These are phyloP conservation scores for Penicillium ochrochloron DNA, from an alignment of 495 filamentous ascomycete species.

Conservation along the genomic window DNA sequence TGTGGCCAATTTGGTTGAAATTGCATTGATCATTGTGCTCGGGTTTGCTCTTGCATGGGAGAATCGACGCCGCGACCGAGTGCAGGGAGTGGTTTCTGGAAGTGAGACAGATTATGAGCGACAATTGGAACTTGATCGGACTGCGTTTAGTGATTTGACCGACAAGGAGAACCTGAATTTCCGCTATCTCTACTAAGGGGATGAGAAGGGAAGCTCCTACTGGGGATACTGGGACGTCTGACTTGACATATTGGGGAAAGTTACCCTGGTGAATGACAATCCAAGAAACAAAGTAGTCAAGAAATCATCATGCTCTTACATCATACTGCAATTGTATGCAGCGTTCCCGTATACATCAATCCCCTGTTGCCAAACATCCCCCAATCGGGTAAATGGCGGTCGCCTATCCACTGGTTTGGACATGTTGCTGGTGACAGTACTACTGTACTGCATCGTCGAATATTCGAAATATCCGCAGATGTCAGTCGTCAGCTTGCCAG, in stretches of 20 bases:
- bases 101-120: conserved; percentile 30
- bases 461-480: neutral
- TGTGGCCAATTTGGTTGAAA: conserved; percentile 32
- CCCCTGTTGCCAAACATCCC: too few species aligned
- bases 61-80: conserved; percentile 51
- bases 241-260: too few species aligned
- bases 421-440: too few species aligned
- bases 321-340: too few species aligned
- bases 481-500: neutral
- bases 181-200: conserved; percentile 28
- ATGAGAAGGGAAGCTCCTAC: neutral
- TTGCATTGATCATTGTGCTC: conserved; percentile 40
- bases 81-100: conserved; percentile 35
- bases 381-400: too few species aligned
- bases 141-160: conserved; percentile 58
- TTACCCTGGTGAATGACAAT: too few species aligned
- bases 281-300: too few species aligned
- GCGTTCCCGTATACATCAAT: too few species aligned
- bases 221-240: neutral
- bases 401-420: too few species aligned
- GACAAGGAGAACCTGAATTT: conserved; percentile 57
- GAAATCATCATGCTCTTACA: too few species aligned
- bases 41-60: conserved; percentile 47
- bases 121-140: conserved; percentile 43
- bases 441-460: neutral